phyloP scores from a whole-genome alignment of 768 basidiomycete genomes.

The Suillus clintonianus region DNA sequence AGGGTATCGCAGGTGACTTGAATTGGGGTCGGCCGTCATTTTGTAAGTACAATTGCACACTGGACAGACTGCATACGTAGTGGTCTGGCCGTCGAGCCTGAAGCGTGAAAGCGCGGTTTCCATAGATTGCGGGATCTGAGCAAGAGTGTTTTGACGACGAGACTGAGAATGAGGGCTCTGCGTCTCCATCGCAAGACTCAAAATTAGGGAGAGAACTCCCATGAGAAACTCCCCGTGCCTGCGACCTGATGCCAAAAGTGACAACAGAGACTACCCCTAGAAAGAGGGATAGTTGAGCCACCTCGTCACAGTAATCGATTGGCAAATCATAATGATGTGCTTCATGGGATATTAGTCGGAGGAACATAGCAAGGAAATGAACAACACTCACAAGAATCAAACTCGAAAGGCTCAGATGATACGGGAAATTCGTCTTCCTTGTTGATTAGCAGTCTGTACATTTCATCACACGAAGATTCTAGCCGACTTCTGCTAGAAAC shows the following conservation, averaged over 20 bases:
- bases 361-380: background rate
- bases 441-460: background rate
- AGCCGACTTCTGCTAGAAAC: background rate
- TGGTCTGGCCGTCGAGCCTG: constrained; percentile 15
- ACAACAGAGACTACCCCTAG: constrained; percentile 19
- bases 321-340: constrained; percentile 7
- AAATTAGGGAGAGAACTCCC: constrained; percentile 11
- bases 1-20: constrained; percentile 1
- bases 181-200: constrained; percentile 1
- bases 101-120: constrained; percentile 8
- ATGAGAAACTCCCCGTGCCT: constrained; percentile 19
- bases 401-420: background rate
- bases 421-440: background rate
- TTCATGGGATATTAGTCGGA: background rate
- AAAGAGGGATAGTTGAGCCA: constrained; percentile 22
- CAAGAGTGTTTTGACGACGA: background rate
- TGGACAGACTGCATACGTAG: constrained; percentile 15
- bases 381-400: background rate
- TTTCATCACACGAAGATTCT: background rate
- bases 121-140: background rate
- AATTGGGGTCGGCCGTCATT: background rate
- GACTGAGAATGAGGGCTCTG: background rate
- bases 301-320: constrained; percentile 9
- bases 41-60: constrained; percentile 13
- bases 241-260: constrained; percentile 15